Base-by-base conservation (phyloP, 176 grass and related monocot species). In the Cenchrus fungigraminus region DNA sequence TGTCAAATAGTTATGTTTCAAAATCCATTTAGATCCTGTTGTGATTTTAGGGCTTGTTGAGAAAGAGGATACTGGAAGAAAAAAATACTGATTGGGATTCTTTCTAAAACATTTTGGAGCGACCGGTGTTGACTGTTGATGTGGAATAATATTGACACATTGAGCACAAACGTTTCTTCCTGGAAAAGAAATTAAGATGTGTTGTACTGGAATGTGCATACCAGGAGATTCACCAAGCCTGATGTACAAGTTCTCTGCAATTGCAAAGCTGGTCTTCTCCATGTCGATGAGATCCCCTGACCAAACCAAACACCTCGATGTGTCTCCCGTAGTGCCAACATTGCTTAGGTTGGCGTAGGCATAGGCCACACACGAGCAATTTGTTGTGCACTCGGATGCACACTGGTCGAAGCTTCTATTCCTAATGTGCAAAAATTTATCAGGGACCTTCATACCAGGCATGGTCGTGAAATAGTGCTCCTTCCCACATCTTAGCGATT, bases 331-430 rank as follows among this genome's bases (percentile, higher is more conserved):
- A 0, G 13, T 19, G 8, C 60, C 5, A 0, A 3, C 14, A 6
- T 0, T 28, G 10, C 49, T 87, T 11, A 59, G 8, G 17, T 70
- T 69, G 1, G 9, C 14, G 1, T 82, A 87, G 6, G 84, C 81
- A 8, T 88, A 92, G 0, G 89, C 92, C 0, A 64, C 13, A 56
- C 92, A 94, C 3, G 90, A 91, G 82, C 92, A 94, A 46, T 94
- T 86, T 8, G 11, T 59, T 8, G 59, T 73, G 63, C 89, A 94
- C 72, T 86, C 28, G 9, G 80, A 73, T 8, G 61, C 49, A 44
- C 82, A 89, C 72, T 66, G 51, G n/a, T 94, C 68, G 1, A 90
- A 65, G 40, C 67, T 94, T 68, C 22, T 20, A 34, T 65, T 94
- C 29, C 22, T 22, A 6, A 72, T 25, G 22, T 72, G n/a, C 20